Evolutionary conservation across 2,329 filamentous ascomycete species (phyloP).

Genomic region (Elsinoe ampelina): DNA sequence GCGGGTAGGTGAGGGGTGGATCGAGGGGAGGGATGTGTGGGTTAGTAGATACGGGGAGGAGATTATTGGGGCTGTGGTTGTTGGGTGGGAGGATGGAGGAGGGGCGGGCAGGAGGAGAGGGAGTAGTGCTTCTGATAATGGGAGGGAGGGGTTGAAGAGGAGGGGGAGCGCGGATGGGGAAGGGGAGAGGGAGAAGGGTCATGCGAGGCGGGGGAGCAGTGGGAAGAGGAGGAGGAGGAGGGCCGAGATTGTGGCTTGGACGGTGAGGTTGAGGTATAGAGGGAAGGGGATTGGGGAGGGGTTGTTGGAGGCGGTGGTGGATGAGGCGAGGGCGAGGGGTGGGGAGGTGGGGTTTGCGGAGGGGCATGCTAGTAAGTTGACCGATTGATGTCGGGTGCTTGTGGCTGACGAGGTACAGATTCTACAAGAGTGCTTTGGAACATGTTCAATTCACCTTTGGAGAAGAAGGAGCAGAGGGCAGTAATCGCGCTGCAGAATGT

Average conservation of each 20-base stretch:
- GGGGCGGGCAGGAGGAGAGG: slow-evolving; percentile 21
- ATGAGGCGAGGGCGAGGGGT: slow-evolving; percentile 56
- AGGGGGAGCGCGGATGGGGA: slow-evolving; percentile 37
- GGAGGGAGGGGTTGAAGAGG: slow-evolving; percentile 16
- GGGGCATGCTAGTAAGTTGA: slow-evolving; percentile 63
- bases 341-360: slow-evolving; percentile 64
- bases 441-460: slow-evolving; percentile 54
- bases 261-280: slow-evolving; percentile 60
- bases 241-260: slow-evolving; percentile 74
- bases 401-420: slow-evolving; percentile 23
- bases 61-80: slow-evolving; percentile 60
- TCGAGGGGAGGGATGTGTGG: slow-evolving; percentile 42
- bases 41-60: slow-evolving; percentile 59
- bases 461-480: slow-evolving; percentile 50
- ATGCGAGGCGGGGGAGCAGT: slow-evolving; percentile 33
- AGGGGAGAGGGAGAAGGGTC: slow-evolving; percentile 53
- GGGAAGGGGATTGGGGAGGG: slow-evolving; percentile 62
- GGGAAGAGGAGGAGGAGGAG: slow-evolving; percentile 46
- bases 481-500: slow-evolving; percentile 30
- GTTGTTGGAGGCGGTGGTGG: slow-evolving; percentile 64
- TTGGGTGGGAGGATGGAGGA: slow-evolving; percentile 49
- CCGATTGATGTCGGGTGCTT: too few relatives aligned
- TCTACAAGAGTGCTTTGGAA: slow-evolving; percentile 51
- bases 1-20: slow-evolving; percentile 52
- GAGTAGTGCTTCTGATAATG: not conserved